Evolutionary conservation across 371 early-diverging fungal species (phyloP), one percentile per base, ranked within the genome.

Genomic region (Mortierella sp.): DNA sequence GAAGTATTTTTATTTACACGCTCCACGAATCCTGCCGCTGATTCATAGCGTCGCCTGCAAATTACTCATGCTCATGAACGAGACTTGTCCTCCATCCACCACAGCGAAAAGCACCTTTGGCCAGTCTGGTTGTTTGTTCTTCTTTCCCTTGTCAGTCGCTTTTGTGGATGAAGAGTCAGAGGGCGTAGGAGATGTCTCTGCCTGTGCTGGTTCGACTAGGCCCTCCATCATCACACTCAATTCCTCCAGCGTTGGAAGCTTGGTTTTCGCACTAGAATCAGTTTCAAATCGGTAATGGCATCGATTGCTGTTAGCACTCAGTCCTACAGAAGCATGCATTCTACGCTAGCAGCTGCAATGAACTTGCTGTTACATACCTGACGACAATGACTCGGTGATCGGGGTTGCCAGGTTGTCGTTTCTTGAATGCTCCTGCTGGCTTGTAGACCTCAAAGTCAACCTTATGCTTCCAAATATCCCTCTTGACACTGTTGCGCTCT

Each of bases 361-460:
- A 16, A 34, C 3, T 11, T 47, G 2, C 29, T 37, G 10, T 31
- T 19, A 52, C 73, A 55, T 85, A 86, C 87, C 82, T 81, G 14
- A 75, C 73, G 7, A 89, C 86, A n/a, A 78, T 80, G 2, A 90
- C 73, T 7, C 75, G 84, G 68, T 87, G 89, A 65, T 89, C 89
- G 39, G 91, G 90, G 4, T 58, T 64, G 41, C 91, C 89, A 10
- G 90, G 90, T 40, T 88, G 86, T 2, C 86, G 79, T 61, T 90
- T 90, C 61, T 87, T 89, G 84, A 88, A 90, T n/a, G 79, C 43
- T 19, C 88, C 78, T 24, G 80, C 86, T 45, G 91, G 91, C 34
- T 88, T 88, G 73, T 89, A 90, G 1, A 90, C 89, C 53, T 89
- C 88, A 82, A 87, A 90, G 53, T 89, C 87, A 34, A 89, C 78